Base-by-base conservation (phyloP, 371 early-diverging fungal species). In the Chytridiales sp. region DNA sequence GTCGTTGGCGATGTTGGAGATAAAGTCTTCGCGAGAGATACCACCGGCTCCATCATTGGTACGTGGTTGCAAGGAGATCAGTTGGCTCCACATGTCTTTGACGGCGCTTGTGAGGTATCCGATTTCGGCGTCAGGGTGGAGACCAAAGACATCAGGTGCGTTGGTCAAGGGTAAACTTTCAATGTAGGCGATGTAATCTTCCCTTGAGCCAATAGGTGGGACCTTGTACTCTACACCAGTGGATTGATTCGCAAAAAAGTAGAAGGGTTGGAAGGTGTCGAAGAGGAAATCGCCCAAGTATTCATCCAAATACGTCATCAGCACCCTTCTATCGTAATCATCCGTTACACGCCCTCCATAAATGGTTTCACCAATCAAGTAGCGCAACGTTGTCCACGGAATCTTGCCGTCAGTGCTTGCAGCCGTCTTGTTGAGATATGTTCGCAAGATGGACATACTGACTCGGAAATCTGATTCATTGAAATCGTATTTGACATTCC, bases 281-380 rank as follows among this genome's bases (percentile, higher is more conserved):
- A 83, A 82, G 22, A 83, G 36, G 48, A 83, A 83, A 48, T 83
- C 84, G 36, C 84, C 84, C 26, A 82, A 61, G 51, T 83, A 83
- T 59, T 83, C 84, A 32, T 82, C 82, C 46, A 83, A 61, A 46
- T 83, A 83, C 0, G 77, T 78, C 74, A 75, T 82, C 24, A 83
- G 66, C n/a, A 82, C 74, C 3, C 81, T 58, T 4, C 84, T 69
- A 56, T 83, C 84, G 47, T 82, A 82, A 54, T 83, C 84, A 58
- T 83, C 84, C 11, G 82, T 82, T n/a, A 83, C 84, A 13, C 84
- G 64, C 2, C 84, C 84, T 24, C 84, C 84, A 61, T 83, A 83
- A 30, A 82, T 83, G 5, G 82, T 82, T 56, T 83, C 84, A 3
- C 84, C 84, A 46, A 83, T 75, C 26, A 83, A 62, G 60, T 83